phyloP scores from a whole-genome alignment of 192 early-diverging fungal genomes.

The Coemansia sp. region DNA sequence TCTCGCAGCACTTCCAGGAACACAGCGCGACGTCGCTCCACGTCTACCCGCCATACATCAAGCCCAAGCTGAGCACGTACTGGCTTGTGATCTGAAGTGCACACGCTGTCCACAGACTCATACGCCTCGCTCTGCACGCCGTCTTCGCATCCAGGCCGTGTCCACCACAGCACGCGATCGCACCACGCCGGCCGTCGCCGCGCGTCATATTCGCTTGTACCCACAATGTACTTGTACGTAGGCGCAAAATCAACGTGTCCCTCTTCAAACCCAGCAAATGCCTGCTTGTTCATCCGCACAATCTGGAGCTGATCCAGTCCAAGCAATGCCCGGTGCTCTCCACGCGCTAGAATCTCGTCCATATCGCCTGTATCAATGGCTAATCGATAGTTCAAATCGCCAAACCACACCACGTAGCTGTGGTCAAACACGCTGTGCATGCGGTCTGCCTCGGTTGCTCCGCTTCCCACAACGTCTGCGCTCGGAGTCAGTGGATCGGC shows the following conservation, averaged over 20 bases:
- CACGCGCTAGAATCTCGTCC: constrained; percentile 56
- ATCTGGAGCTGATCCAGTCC: constrained; percentile 80
- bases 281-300: constrained; percentile 62
- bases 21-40: constrained; percentile 57
- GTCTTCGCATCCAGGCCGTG: constrained; percentile 52
- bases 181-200: constrained; percentile 90
- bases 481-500: constrained; percentile 34
- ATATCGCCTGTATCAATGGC: constrained; percentile 63
- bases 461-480: background rate
- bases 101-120: constrained; percentile 10
- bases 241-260: constrained; percentile 74
- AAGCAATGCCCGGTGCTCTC: constrained; percentile 65
- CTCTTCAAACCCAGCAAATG: constrained; percentile 88
- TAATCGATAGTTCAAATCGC: constrained; percentile 95
- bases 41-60: constrained; percentile 65
- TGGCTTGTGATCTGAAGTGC: constrained; percentile 83
- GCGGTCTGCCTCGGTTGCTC: constrained; percentile 7
- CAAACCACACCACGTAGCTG: constrained; percentile 83
- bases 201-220: constrained; percentile 77
- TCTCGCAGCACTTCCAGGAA: constrained; percentile 67
- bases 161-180: constrained; percentile 90
- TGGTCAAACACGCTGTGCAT: constrained; percentile 63
- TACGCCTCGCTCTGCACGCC: constrained; percentile 31
- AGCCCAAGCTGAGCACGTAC: constrained; percentile 71
- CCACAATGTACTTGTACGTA: constrained; percentile 91